A percentile compares a stretch with the other conserved stretches of the same genome.
These are phyloP conservation scores for Monotropa hypopitys DNA, from an alignment of 179 eudicot genomes.

Conservation along the genomic window DNA sequence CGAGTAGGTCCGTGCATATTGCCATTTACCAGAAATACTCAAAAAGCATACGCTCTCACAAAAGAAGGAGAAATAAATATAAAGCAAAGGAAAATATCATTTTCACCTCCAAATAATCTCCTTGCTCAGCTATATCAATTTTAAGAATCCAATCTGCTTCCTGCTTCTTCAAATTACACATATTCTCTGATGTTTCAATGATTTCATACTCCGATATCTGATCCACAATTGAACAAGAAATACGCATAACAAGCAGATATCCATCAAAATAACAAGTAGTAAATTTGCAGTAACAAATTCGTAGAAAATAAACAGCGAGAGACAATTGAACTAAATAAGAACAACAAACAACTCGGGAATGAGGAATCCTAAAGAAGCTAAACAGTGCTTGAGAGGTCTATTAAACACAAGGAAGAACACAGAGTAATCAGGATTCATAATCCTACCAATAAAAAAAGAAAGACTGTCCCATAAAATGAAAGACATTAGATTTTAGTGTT, in stretches of 20 bases:
- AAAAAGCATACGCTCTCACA: background rate
- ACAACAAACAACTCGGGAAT: background rate
- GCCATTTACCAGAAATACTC: background rate
- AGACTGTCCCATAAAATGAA: background rate
- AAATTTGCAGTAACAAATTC: background rate
- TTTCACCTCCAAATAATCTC: slow-evolving; percentile 58
- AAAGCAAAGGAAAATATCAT: background rate
- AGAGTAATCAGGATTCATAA: background rate
- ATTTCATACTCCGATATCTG: slow-evolving; percentile 83
- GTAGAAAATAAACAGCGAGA: background rate
- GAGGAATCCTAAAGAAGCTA: background rate
- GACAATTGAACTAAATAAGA: background rate
- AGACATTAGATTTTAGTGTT: no score
- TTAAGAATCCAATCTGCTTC: slow-evolving; percentile 96
- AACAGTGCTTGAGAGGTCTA: background rate
- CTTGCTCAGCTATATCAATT: slow-evolving; percentile 82
- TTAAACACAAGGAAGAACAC: background rate
- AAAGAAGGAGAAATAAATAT: background rate
- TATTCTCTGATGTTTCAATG: slow-evolving; percentile 81
- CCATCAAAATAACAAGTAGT: background rate
- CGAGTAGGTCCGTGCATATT: background rate
- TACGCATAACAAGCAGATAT: background rate
- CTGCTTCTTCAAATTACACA: slow-evolving; percentile 87
- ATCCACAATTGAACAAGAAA: slow-evolving; percentile 1
- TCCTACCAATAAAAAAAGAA: background rate